Evolutionary conservation across 176 grass and related monocot species (phyloP).

Genomic region (Chloris gayana): DNA sequence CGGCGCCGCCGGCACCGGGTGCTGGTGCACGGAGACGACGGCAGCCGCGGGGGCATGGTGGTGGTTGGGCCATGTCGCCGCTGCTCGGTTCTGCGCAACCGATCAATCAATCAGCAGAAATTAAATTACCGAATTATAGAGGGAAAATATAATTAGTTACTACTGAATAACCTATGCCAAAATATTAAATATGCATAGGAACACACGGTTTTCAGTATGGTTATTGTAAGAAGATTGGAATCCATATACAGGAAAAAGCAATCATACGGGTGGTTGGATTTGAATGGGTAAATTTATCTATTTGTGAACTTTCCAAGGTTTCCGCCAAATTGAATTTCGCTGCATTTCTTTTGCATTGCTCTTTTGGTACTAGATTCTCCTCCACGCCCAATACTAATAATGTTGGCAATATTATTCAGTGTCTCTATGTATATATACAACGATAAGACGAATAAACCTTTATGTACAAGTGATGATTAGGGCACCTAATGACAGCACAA

Average conservation of each 20-base stretch:
- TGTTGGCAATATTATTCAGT: too few species aligned
- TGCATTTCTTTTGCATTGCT: too few species aligned
- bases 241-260: too few species aligned
- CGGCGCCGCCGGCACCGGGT: too few species aligned
- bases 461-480: background rate
- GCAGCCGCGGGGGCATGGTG: background rate
- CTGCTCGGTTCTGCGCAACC: conserved; percentile 34
- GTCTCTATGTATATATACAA: too few species aligned
- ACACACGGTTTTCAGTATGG: too few species aligned
- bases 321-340: too few species aligned
- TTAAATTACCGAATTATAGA: background rate
- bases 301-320: background rate
- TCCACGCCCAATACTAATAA: too few species aligned
- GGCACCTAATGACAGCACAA: conserved; percentile 17
- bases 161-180: too few species aligned
- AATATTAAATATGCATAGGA: background rate
- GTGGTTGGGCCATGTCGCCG: background rate
- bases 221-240: too few species aligned
- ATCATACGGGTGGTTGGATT: background rate
- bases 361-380: background rate
- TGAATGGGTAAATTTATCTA: background rate
- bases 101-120: background rate
- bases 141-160: too few species aligned
- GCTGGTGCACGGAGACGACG: background rate
- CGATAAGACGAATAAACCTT: conserved; percentile 12